Base-by-base conservation (phyloP, 805 yeast genomes). In the Spathaspora hagerdaliae region DNA sequence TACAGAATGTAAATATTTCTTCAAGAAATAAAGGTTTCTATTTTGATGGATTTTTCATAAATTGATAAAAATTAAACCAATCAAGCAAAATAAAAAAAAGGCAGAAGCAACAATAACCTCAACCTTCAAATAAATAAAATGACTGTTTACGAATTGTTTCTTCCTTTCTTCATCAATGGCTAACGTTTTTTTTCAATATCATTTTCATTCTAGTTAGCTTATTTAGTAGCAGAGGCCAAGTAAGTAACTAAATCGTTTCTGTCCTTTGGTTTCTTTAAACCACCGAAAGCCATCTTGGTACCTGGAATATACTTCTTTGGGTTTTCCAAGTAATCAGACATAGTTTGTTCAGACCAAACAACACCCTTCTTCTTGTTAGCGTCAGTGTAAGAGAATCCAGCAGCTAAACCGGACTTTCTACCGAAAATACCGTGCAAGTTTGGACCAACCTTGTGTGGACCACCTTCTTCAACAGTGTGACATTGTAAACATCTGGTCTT, bases 251-350 rank as follows among this genome's bases (percentile, higher is more conserved):
- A 78, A 73, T 94, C 98, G 78, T 88, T 87, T 85, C 98, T 89
- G 81, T 94, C 99, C 85, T 90, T 92, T 56, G 90, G 85, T 83
- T 94, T 94, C 91, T 94, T 94, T 75, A 94, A 83, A 79, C 99
- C 99, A 78, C 97, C 99, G 64, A 92, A 94, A 56, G 99, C 98
- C 99, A 94, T 94, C 87, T 94, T 94, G 79, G 98, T 94, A 74
- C 99, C 99, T 70, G 99, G 99, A 61, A 94, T 90, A 81, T 90
- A 94, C 80, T 94, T 94, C 95, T 94, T 94, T 78, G 99, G 99
- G 87, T 94, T 94, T 77, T 87, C 96, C 74, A 94, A 83, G 85
- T 94, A 94, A 73, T 87, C 96, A 61, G 85, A 79, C 86, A 94
- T 81, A 71, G 89, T 81, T 69, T 90, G 90, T 65, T 83, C 90